These are phyloP conservation scores for Crucibulum laeve DNA, from an alignment of 768 basidiomycete genomes.

Conservation along the genomic window DNA sequence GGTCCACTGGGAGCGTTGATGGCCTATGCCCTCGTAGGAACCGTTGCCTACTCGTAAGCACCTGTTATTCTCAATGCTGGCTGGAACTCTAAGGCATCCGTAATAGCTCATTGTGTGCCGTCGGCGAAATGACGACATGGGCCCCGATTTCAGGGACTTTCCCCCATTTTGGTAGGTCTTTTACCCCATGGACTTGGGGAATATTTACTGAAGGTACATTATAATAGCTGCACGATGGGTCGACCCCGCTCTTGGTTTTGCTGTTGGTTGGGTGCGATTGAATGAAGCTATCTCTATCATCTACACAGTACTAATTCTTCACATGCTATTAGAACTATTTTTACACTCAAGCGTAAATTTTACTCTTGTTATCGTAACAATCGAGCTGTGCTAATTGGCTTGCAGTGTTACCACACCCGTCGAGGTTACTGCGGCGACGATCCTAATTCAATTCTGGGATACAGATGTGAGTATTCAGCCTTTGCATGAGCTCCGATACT, in stretches of 20 bases:
- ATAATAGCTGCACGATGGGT: conserved; percentile 49
- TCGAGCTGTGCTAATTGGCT: not conserved
- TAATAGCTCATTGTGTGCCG: conserved; percentile 55
- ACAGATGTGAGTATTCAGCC: conserved; percentile 33
- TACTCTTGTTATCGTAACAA: not conserved
- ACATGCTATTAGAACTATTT: conserved; percentile 31
- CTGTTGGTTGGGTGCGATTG: conserved; percentile 45
- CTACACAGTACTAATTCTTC: not conserved
- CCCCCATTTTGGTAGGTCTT: conserved; percentile 56
- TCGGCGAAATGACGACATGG: conserved; percentile 79
- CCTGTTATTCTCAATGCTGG: not conserved
- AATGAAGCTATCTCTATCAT: not conserved
- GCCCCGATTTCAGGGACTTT: conserved; percentile 79
- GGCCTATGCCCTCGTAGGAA: conserved; percentile 60
- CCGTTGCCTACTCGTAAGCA: conserved; percentile 59
- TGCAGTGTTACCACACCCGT: conserved; percentile 59
- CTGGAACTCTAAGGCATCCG: not conserved
- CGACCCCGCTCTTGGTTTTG: conserved; percentile 55
- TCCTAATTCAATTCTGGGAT: conserved; percentile 75
- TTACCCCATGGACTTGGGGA: not conserved
- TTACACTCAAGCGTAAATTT: conserved; percentile 33
- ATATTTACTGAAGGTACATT: not conserved
- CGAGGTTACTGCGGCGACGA: conserved; percentile 70
- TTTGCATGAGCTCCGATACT: not conserved
- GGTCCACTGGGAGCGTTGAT: conserved; percentile 67